A percentile compares a stretch with the other conserved stretches of the same genome.
phyloP scores from a whole-genome alignment of 2,329 filamentous ascomycete genomes.

The Xylaria sp. region DNA sequence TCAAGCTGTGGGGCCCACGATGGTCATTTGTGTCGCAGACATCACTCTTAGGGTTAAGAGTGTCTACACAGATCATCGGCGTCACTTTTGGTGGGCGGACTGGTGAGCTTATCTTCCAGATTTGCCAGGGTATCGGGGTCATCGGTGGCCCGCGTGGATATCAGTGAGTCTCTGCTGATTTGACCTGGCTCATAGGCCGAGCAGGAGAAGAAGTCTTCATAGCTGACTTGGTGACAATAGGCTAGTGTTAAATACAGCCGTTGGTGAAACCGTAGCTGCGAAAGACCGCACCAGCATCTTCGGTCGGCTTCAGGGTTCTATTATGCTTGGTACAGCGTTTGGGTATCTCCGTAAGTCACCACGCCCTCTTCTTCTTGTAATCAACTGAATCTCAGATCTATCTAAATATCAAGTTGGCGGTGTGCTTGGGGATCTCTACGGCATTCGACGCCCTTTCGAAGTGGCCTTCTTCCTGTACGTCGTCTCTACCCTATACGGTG shows the following conservation, averaged over 20 bases:
- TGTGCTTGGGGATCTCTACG: slow-evolving; percentile 69
- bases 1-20: slow-evolving; percentile 73
- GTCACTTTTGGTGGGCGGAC: slow-evolving; percentile 68
- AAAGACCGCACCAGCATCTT: slow-evolving; percentile 70
- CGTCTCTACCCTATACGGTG: slow-evolving; percentile 55
- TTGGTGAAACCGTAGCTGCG: slow-evolving; percentile 71
- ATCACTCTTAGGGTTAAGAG: slow-evolving; percentile 70
- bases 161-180: slow-evolving; percentile 51
- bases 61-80: slow-evolving; percentile 71
- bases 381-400: background rate
- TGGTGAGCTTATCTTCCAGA: slow-evolving; percentile 76
- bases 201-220: background rate
- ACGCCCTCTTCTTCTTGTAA: background rate
- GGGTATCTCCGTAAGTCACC: slow-evolving; percentile 65
- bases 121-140: slow-evolving; percentile 73
- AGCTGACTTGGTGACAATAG: slow-evolving; percentile 25
- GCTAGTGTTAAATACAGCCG: slow-evolving; percentile 74
- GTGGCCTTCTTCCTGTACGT: slow-evolving; percentile 69
- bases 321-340: slow-evolving; percentile 73
- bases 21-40: slow-evolving; percentile 70
- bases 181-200: background rate
- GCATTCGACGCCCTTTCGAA: slow-evolving; percentile 72
- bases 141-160: slow-evolving; percentile 76
- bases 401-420: slow-evolving; percentile 62
- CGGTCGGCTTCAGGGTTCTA: slow-evolving; percentile 70